Evolutionary conservation across 2,329 filamentous ascomycete species (phyloP).

Genomic region (Hypoxylon sp.): DNA sequence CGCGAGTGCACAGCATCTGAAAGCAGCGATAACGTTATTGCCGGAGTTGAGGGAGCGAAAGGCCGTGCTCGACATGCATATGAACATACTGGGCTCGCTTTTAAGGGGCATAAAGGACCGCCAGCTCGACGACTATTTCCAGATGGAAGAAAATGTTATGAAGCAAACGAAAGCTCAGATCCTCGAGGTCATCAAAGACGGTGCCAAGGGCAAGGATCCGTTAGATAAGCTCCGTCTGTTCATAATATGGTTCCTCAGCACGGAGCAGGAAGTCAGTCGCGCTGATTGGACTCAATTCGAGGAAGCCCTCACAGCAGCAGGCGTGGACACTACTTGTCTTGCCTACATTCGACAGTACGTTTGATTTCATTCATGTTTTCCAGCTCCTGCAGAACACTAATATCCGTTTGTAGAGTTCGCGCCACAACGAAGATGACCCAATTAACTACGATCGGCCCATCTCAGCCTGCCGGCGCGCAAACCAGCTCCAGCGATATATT

Average conservation of each 20-base stretch:
- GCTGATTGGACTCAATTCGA: conserved; percentile 88
- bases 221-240: conserved; percentile 93
- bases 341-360: conserved; percentile 87
- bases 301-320: conserved; percentile 80
- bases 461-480: conserved; percentile 71
- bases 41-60: conserved; percentile 95
- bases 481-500: conserved; percentile 81
- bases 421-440: conserved; percentile 98
- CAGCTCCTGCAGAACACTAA: conserved; percentile 6
- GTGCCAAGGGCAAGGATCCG: conserved; percentile 84
- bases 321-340: conserved; percentile 81
- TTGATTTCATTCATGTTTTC: not conserved
- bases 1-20: conserved; percentile 92
- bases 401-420: conserved; percentile 72
- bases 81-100: conserved; percentile 91
- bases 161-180: conserved; percentile 93
- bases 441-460: conserved; percentile 88
- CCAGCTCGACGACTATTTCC: conserved; percentile 95
- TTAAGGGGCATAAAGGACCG: conserved; percentile 88
- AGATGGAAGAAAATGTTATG: conserved; percentile 90
- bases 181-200: conserved; percentile 84
- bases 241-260: conserved; percentile 96
- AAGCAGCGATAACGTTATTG: conserved; percentile 92
- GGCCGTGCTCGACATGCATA: conserved; percentile 95
- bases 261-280: conserved; percentile 86